Percentiles rank a stretch among this genome's conserved stretches.
Evolutionary conservation across 2,329 filamentous ascomycete genomes (phyloP).

Genomic region (Myriosclerotinia curreyana): DNA sequence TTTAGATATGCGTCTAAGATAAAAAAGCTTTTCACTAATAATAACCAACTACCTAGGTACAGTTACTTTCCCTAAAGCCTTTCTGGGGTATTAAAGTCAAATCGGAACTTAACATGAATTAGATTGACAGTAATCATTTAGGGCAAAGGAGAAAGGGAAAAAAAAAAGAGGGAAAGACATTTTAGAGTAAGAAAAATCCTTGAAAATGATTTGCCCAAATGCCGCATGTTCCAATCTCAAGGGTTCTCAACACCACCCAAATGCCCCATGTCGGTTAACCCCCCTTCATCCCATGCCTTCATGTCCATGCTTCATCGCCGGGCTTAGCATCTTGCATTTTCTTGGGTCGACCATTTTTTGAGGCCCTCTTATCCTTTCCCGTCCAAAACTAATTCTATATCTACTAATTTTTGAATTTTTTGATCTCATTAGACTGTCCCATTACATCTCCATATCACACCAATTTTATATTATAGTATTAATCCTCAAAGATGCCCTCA

Average conservation of each 20-base stretch:
- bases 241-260: neutral
- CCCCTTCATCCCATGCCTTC: neutral
- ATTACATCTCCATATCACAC: constrained; percentile 6
- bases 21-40: neutral
- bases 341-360: constrained; percentile 11
- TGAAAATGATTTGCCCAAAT: constrained; percentile 15
- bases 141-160: neutral
- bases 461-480: constrained; percentile 12
- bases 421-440: constrained; percentile 12
- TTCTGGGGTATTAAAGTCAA: constrained; percentile 14
- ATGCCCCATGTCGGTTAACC: neutral
- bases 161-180: neutral
- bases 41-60: neutral
- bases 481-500: constrained; percentile 18
- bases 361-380: constrained; percentile 3
- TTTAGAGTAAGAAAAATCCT: neutral
- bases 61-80: neutral
- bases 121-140: constrained; percentile 1
- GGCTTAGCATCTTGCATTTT: constrained; percentile 16
- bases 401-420: neutral
- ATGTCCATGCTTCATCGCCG: constrained; percentile 15
- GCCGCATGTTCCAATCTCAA: constrained; percentile 15
- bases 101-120: neutral
- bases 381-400: constrained; percentile 9
- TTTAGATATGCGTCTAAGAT: neutral